Evolutionary conservation across 2,329 filamentous ascomycete species (phyloP).

Genomic region (Colletotrichum camelliae): DNA sequence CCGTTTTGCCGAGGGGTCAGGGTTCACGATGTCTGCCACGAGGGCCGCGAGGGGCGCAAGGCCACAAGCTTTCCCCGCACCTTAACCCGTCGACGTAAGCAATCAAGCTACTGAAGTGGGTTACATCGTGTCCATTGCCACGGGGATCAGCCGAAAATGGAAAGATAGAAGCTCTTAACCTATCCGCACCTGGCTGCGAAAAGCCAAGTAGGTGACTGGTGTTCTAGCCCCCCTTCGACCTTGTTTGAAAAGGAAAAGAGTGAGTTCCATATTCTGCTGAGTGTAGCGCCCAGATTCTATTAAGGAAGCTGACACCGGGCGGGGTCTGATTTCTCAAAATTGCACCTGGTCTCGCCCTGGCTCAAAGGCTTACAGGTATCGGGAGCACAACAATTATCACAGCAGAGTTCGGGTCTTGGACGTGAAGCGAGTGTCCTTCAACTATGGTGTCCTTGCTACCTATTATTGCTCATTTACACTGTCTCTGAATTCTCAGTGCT

Average conservation of each 20-base stretch:
- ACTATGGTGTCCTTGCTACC: background rate
- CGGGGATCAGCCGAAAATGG: background rate
- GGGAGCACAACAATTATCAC: background rate
- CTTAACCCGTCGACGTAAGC: background rate
- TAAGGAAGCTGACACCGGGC: background rate
- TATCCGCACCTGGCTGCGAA: background rate
- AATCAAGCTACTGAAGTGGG: background rate
- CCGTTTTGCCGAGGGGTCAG: background rate
- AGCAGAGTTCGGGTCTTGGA: background rate
- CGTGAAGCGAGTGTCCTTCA: background rate
- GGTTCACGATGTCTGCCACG: background rate
- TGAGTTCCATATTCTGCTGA: slow-evolving; percentile 36
- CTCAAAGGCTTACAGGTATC: background rate
- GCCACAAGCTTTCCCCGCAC: background rate
- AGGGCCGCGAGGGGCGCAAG: background rate
- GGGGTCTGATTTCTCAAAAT: background rate
- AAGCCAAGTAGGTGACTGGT: background rate
- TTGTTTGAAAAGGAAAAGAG: slow-evolving; percentile 50
- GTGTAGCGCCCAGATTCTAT: background rate
- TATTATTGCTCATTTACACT: background rate
- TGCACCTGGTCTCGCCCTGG: background rate
- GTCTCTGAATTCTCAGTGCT: background rate
- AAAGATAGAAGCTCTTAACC: background rate
- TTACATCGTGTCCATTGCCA: background rate
- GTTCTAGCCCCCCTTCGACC: background rate